A percentile compares a stretch with the other conserved stretches of the same genome.
phyloP scores from a whole-genome alignment of 2,329 filamentous ascomycete species.

The Dothideomycetes sp. region DNA sequence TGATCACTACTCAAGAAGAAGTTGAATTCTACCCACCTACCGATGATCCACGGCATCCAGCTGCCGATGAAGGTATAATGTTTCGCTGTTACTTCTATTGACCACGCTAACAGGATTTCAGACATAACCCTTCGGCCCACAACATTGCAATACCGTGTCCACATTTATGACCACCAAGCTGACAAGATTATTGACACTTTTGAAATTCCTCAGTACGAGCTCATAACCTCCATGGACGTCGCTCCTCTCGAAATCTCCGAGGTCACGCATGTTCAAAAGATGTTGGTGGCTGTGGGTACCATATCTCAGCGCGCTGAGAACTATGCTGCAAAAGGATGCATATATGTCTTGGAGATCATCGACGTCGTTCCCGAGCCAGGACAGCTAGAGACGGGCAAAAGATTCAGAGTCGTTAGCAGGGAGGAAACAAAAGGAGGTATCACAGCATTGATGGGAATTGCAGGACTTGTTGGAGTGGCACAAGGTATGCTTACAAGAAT shows the following conservation, averaged over 20 bases:
- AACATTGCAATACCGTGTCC: conserved; percentile 62
- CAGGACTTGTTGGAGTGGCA: conserved; percentile 83
- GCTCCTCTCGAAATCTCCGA: conserved; percentile 86
- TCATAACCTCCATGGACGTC: conserved; percentile 71
- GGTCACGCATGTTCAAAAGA: conserved; percentile 74
- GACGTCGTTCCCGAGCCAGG: conserved; percentile 84
- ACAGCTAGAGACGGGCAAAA: conserved; percentile 74
- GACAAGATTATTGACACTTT: conserved; percentile 73
- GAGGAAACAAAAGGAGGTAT: conserved; percentile 91
- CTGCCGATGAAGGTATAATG: conserved; percentile 57
- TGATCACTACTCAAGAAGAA: conserved; percentile 58
- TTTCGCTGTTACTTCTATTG: not conserved
- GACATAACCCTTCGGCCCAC: conserved; percentile 54
- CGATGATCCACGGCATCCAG: conserved; percentile 75
- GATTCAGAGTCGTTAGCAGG: conserved; percentile 74
- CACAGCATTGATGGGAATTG: conserved; percentile 71
- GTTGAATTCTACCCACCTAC: conserved; percentile 75
- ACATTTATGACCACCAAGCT: conserved; percentile 66
- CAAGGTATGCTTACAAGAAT: conserved; percentile 38
- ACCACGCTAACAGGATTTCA: conserved; percentile 20
- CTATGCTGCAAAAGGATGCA: conserved; percentile 69
- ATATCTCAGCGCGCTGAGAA: conserved; percentile 84
- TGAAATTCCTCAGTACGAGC: conserved; percentile 64
- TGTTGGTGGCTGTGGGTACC: conserved; percentile 77
- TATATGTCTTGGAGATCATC: conserved; percentile 88